Conservation (phyloP, 768 basidiomycete genomes). For the Amanita phalloides region DNA sequence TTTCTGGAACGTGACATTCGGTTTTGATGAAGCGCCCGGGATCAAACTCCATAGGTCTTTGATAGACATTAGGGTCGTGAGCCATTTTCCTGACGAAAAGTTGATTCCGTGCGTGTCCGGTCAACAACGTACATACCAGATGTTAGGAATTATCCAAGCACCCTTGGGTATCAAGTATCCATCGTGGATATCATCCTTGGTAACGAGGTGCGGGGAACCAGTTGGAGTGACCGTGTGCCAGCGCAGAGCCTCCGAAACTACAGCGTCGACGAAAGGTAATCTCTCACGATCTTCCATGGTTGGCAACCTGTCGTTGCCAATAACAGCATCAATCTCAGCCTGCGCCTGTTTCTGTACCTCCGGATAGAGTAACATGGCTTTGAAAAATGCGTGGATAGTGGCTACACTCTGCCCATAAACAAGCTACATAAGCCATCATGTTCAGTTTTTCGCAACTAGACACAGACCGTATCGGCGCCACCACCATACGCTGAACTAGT, state of each 20-base stretch:
- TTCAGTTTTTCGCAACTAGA: background rate
- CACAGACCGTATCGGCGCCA: background rate
- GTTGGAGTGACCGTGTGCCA: slow-evolving; percentile 11
- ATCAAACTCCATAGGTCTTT: slow-evolving; percentile 32
- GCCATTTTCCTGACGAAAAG: slow-evolving; percentile 23
- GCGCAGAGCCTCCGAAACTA: too few species aligned
- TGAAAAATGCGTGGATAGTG: slow-evolving; percentile 25
- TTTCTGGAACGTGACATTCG: slow-evolving; percentile 22
- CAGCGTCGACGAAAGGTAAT: slow-evolving; percentile 29
- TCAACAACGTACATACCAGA: slow-evolving; percentile 15
- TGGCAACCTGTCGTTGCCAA: slow-evolving; percentile 29
- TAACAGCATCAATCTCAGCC: slow-evolving; percentile 28
- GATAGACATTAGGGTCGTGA: slow-evolving; percentile 31
- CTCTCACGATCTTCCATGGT: slow-evolving; percentile 25
- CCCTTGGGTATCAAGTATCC: slow-evolving; percentile 36
- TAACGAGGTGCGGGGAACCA: slow-evolving; percentile 25
- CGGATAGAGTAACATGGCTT: slow-evolving; percentile 28
- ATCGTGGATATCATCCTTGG: slow-evolving; percentile 30
- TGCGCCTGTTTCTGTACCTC: slow-evolving; percentile 28
- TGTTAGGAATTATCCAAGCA: slow-evolving; percentile 20
- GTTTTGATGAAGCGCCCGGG: slow-evolving; percentile 35
- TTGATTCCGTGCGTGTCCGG: background rate
- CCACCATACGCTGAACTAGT: slow-evolving; percentile 15
- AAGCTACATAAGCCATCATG: background rate
- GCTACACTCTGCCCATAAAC: slow-evolving; percentile 25